Base-by-base conservation (phyloP, 441 rosid genomes). In the Hura crepitans region DNA sequence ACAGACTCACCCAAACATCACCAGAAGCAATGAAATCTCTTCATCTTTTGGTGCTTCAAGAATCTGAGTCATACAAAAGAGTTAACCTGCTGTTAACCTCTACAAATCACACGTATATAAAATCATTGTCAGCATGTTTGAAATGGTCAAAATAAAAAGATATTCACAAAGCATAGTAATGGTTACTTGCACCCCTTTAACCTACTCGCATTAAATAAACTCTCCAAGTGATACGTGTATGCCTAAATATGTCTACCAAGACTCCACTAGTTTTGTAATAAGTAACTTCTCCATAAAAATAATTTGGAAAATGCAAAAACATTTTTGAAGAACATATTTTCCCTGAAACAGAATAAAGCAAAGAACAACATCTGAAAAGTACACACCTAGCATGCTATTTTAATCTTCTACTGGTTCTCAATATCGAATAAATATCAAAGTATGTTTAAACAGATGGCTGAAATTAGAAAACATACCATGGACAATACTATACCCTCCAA, bases 11-110 rank as follows among this genome's bases (percentile, higher is more conserved):
- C 96, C 78, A 79, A 92, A 92, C 82, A 96, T 80, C 80, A 86
- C 96, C 85, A 88, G 84, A 50, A 96, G 89, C 79, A 91, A 83
- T 68, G 96, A 82, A 80, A 96, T 79, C 78, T 92, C 99, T 81
- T 90, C 98, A 33, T 91, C 98, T 62, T 64, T 92, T 66, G 99
- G 99, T 60, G 97, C 86, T 82, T 92, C 96, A 70, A 96, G 89
- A 82, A 96, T 96, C 99, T 96, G 90, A 82, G 61, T 77, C 72
- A 82, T 31, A 73, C 23, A 79, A 85, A 73, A 81, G 50, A 79
- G 62, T 74, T 75, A 83, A 58, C 73, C 72, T 46, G 61, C 27
- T 6, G 65, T 78, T 74, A 83, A 72, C 57, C 74, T 64, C 74
- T 70, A 80, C 13, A 0, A 28, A 73, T 60, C 74, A 72, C 69